Base-by-base conservation (phyloP, 768 basidiomycete species). In the Melanogaster broomeanus region DNA sequence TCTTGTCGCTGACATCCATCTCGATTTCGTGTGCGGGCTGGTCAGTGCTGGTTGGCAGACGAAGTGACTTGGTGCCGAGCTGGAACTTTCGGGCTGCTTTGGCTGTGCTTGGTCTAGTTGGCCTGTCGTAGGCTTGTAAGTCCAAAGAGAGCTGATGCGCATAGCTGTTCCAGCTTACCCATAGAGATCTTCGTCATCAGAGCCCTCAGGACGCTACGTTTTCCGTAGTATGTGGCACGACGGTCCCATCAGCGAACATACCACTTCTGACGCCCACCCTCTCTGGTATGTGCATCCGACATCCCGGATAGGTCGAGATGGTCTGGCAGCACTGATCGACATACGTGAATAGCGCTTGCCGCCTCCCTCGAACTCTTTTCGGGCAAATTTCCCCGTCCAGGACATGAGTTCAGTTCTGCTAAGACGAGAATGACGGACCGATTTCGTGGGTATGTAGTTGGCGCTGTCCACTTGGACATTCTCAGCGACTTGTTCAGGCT, bases 31-130 rank as follows among this genome's bases (percentile, higher is more conserved):
- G 35, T 6, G 19, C 22, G 4, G 48, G 30, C 43, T 52, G 11
- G 13, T 19, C 13, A 21, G 39, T 10, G 11, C 15, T 2, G 3
- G 27, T 15, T n/a, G 24, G 4, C 30, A 6, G 52, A 35, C 3
- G 19, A 11, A 10, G 4, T 15, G 65, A 56, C 49, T 68, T 64
- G 33, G 13, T 33, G 18, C 43, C 59, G 21, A 37, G 4, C 18
- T 64, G 56, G 10, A 33, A 5, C 38, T 52, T 58, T 33, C 55
- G 58, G 25, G 53, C 53, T 0, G 62, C 52, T 49, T 62, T 67
- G 13, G n/a, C 1, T 30, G 24, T 48, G 21, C 10, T 50, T 40
- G 47, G 61, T 21, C 6, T 18, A n/a, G 35, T 27, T 24, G 27
- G 33, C 31, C 62, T 62, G 39, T 25, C 30, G n/a, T 11, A 39